These are phyloP conservation scores for Suhomyces coccinellae DNA, from an alignment of 1,139 yeast genomes.

Conservation along the genomic window DNA sequence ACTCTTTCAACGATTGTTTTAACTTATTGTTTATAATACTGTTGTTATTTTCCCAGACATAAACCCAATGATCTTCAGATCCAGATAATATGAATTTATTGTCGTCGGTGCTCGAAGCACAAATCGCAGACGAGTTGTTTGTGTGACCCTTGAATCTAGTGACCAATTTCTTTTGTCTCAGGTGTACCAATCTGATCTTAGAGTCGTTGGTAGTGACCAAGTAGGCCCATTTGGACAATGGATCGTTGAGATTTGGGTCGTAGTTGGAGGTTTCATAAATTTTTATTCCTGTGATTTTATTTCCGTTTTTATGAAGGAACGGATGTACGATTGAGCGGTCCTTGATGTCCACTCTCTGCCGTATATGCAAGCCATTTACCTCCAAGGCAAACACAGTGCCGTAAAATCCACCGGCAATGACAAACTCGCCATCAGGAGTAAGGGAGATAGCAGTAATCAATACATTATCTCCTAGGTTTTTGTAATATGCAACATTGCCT, in stretches of 20 bases:
- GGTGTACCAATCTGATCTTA: slow-evolving; percentile 63
- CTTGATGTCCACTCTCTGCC: slow-evolving; percentile 55
- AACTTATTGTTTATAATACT: slow-evolving; percentile 41
- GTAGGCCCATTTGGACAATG: slow-evolving; percentile 36
- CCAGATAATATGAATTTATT: slow-evolving; percentile 53
- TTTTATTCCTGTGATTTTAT: slow-evolving; percentile 44
- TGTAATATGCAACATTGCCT: slow-evolving; percentile 33
- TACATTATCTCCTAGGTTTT: slow-evolving; percentile 52
- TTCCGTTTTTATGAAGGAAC: slow-evolving; percentile 32
- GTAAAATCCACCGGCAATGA: slow-evolving; percentile 79
- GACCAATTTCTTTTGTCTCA: slow-evolving; percentile 56
- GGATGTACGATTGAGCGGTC: slow-evolving; percentile 29
- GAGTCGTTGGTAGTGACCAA: slow-evolving; percentile 81
- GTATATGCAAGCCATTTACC: slow-evolving; percentile 61
- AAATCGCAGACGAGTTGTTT: slow-evolving; percentile 69
- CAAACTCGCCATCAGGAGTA: slow-evolving; percentile 65
- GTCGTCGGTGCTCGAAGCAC: slow-evolving; percentile 65
- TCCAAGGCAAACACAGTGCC: slow-evolving; percentile 67
- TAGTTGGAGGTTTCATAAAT: slow-evolving; percentile 27
- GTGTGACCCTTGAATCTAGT: slow-evolving; percentile 73
- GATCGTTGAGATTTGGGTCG: slow-evolving; percentile 13
- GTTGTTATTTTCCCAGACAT: slow-evolving; percentile 63
- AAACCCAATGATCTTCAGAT: slow-evolving; percentile 70
- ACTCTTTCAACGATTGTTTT: slow-evolving; percentile 35
- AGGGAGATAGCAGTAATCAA: slow-evolving; percentile 70